A percentile compares a stretch with the other conserved stretches of the same genome.
These are phyloP conservation scores for Oxyria digyna DNA, from an alignment of 148 eudicot species.

Conservation along the genomic window DNA sequence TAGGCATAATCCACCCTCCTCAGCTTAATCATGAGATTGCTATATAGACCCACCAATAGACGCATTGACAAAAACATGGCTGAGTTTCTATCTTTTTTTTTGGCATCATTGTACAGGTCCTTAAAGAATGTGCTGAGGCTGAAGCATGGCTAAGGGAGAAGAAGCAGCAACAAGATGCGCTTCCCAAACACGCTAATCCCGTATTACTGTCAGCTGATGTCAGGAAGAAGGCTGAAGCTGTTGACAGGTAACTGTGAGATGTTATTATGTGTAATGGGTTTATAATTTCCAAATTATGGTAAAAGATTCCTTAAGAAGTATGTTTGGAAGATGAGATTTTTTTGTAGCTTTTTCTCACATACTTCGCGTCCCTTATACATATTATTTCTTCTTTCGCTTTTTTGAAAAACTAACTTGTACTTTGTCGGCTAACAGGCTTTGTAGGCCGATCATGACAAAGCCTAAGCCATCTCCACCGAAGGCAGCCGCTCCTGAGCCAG, in stretches of 20 bases:
- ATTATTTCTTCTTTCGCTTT: neutral
- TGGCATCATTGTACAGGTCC: constrained; percentile 27
- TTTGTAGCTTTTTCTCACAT: too few species aligned
- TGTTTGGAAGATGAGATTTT: too few species aligned
- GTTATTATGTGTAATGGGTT: too few species aligned
- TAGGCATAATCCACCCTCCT: neutral
- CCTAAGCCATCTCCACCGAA: constrained; percentile 72
- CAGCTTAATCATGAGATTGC: neutral
- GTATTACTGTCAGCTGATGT: constrained; percentile 62
- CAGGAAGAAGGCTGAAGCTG: constrained; percentile 61
- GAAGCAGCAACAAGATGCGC: constrained; percentile 68
- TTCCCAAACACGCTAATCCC: constrained; percentile 62
- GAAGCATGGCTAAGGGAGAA: constrained; percentile 87
- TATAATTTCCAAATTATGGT: too few species aligned
- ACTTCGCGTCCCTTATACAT: neutral
- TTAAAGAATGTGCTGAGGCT: constrained; percentile 59
- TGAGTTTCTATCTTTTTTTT: neutral
- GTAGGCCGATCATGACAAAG: constrained; percentile 77
- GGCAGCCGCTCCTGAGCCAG: constrained; percentile 50
- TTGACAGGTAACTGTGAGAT: constrained; percentile 46
- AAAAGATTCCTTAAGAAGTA: too few species aligned
- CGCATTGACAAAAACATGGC: neutral
- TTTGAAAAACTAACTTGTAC: neutral
- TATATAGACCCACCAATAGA: neutral
- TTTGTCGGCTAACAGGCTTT: constrained; percentile 29